phyloP scores from a whole-genome alignment of 2,329 filamentous ascomycete species.

The Monosporascus sp. region DNA sequence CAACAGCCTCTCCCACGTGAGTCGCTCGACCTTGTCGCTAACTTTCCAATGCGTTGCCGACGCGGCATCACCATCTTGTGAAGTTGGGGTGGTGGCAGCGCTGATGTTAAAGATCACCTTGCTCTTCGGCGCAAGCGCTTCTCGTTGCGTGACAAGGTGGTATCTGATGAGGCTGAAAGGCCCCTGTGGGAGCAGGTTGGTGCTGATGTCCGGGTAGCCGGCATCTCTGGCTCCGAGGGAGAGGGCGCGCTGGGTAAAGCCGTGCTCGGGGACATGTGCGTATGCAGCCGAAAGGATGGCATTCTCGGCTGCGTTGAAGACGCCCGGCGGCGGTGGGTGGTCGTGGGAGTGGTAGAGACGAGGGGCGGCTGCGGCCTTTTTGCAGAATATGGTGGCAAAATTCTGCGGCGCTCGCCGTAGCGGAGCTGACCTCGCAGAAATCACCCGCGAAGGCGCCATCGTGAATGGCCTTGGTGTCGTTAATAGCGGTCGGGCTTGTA shows the following conservation, averaged over 20 bases:
- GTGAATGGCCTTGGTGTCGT: not conserved
- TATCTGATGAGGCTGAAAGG: slow-evolving; percentile 78
- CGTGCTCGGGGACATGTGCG: slow-evolving; percentile 69
- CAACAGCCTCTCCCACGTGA: slow-evolving; percentile 72
- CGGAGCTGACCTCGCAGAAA: slow-evolving; percentile 9
- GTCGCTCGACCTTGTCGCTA: slow-evolving; percentile 59
- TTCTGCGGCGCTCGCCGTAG: slow-evolving; percentile 1
- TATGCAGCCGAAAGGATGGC: slow-evolving; percentile 79
- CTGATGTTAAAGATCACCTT: slow-evolving; percentile 32
- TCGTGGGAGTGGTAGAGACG: slow-evolving; percentile 68
- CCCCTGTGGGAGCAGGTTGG: slow-evolving; percentile 74
- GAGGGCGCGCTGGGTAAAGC: slow-evolving; percentile 73
- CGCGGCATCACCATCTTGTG: slow-evolving; percentile 16
- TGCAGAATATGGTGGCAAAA: slow-evolving; percentile 1
- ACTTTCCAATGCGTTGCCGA: slow-evolving; percentile 36
- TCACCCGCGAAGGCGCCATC: slow-evolving; percentile 24
- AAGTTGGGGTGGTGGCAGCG: not conserved
- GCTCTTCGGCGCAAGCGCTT: slow-evolving; percentile 45
- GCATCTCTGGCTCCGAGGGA: slow-evolving; percentile 74
- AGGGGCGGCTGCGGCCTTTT: slow-evolving; percentile 3
- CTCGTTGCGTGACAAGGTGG: slow-evolving; percentile 64
- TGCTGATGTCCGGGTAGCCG: slow-evolving; percentile 81
- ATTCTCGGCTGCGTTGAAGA: slow-evolving; percentile 65
- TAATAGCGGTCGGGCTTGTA: too few species aligned
- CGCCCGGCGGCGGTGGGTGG: slow-evolving; percentile 52